Conservation (phyloP, 2,329 filamentous ascomycete species). For the Fusarium temperatum region DNA sequence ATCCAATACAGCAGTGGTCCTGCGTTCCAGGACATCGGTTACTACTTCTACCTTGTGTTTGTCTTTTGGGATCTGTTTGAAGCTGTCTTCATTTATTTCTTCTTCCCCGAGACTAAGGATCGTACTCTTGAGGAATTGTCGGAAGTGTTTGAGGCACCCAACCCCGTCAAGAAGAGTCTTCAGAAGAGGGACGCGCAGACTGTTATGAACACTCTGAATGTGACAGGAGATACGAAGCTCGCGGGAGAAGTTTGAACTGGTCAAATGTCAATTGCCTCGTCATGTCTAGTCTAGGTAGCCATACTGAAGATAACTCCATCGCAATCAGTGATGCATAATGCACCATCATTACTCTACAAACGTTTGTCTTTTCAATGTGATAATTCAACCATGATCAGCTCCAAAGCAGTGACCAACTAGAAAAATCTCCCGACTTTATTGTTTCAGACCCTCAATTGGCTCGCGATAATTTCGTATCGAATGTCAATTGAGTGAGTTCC, state of each 20-base stretch:
- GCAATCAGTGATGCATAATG: neutral
- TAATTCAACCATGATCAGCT: rapidly evolving
- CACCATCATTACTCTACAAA: neutral
- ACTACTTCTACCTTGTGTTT: conserved; percentile 57
- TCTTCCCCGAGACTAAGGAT: conserved; percentile 60
- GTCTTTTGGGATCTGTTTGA: conserved; percentile 57
- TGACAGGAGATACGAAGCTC: conserved; percentile 43
- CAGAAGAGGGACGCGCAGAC: conserved; percentile 54
- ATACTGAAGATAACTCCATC: neutral
- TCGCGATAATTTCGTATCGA: neutral
- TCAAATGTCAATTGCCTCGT: neutral
- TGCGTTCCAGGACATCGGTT: conserved; percentile 54
- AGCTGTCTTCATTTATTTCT: conserved; percentile 57
- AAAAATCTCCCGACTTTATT: rapidly evolving
- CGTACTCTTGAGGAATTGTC: conserved; percentile 63
- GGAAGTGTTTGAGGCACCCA: conserved; percentile 57
- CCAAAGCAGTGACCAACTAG: neutral
- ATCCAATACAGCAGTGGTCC: conserved; percentile 57
- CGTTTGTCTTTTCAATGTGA: neutral
- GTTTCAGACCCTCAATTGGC: neutral
- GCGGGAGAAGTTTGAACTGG: conserved; percentile 4
- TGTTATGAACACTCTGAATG: conserved; percentile 53
- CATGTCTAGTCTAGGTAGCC: neutral
- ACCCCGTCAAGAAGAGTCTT: conserved; percentile 57
- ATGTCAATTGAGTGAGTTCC: neutral